Evolutionary conservation across 345 rosid species (phyloP).

Genomic region (Linum tenue): DNA sequence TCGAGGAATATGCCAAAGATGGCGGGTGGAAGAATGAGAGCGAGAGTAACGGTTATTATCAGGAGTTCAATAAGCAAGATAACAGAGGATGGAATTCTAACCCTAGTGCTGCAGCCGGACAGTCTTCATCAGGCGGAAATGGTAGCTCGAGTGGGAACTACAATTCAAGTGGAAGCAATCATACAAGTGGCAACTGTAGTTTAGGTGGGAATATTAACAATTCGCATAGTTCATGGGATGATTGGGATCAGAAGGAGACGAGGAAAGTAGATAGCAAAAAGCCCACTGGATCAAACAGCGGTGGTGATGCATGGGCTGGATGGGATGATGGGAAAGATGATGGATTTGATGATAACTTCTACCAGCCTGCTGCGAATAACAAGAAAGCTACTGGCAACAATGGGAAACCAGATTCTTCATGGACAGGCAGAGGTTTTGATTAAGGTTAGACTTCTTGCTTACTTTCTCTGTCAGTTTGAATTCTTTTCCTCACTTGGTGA

Average conservation of each 20-base stretch:
- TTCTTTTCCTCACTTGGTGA: neutral
- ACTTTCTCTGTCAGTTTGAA: neutral
- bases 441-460: slow-evolving; percentile 31
- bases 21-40: slow-evolving; percentile 35
- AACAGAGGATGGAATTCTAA: slow-evolving; percentile 58
- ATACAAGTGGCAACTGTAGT: neutral
- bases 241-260: slow-evolving; percentile 61
- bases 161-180: neutral
- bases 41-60: slow-evolving; percentile 53
- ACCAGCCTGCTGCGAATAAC: slow-evolving; percentile 34
- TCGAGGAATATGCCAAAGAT: slow-evolving; percentile 79
- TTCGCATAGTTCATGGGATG: slow-evolving; percentile 73
- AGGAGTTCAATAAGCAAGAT: slow-evolving; percentile 39
- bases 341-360: slow-evolving; percentile 39
- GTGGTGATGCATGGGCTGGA: slow-evolving; percentile 82
- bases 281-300: slow-evolving; percentile 29
- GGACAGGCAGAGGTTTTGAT: slow-evolving; percentile 91
- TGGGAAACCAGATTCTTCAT: slow-evolving; percentile 59
- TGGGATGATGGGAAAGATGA: slow-evolving; percentile 90
- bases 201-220: slow-evolving; percentile 1
- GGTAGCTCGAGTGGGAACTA: neutral
- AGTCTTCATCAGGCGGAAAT: slow-evolving; percentile 42
- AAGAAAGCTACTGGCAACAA: slow-evolving; percentile 43
- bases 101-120: slow-evolving; percentile 34
- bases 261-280: slow-evolving; percentile 38